Evolutionary conservation across 2,329 filamentous ascomycete genomes (phyloP).

Genomic region (Aspergillus pseudonomiae): DNA sequence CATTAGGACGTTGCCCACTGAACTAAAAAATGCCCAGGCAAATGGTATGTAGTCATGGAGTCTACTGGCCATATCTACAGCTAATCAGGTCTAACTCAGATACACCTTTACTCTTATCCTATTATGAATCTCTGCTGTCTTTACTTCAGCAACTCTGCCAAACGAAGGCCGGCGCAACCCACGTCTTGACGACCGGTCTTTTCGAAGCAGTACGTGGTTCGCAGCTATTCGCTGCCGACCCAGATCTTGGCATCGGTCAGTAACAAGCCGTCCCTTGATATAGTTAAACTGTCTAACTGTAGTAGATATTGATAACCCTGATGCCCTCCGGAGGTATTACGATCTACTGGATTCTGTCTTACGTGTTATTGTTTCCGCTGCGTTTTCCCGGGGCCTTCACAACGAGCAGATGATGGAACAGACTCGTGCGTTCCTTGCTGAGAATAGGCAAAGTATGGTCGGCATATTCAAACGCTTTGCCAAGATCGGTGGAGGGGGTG

Average conservation of each 20-base stretch:
- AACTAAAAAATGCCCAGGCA: conserved; percentile 64
- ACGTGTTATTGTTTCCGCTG: conserved; percentile 78
- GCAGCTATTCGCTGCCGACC: conserved; percentile 84
- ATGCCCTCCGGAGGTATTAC: conserved; percentile 80
- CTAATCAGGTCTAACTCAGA: conserved; percentile 43
- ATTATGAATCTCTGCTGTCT: conserved; percentile 75
- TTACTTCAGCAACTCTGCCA: conserved; percentile 84
- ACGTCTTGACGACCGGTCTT: conserved; percentile 85
- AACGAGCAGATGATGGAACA: conserved; percentile 74
- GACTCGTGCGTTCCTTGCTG: conserved; percentile 76
- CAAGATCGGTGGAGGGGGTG: conserved; percentile 64
- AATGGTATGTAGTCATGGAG: conserved; percentile 54
- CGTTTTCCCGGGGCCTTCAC: conserved; percentile 78
- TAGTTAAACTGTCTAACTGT: conserved; percentile 20
- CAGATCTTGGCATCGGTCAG: conserved; percentile 79
- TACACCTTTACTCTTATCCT: conserved; percentile 58
- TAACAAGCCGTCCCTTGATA: conserved; percentile 7
- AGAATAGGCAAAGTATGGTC: conserved; percentile 81
- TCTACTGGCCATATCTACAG: not conserved
- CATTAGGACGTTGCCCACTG: conserved; percentile 73
- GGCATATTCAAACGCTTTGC: conserved; percentile 89
- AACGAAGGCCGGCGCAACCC: conserved; percentile 78
- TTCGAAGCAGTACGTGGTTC: conserved; percentile 81
- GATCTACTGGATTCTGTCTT: conserved; percentile 77
- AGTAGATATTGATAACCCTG: conserved; percentile 65